These are phyloP conservation scores for Phytophthora rubi DNA, from an alignment of 352 stramenopile species.

Conservation along the genomic window DNA sequence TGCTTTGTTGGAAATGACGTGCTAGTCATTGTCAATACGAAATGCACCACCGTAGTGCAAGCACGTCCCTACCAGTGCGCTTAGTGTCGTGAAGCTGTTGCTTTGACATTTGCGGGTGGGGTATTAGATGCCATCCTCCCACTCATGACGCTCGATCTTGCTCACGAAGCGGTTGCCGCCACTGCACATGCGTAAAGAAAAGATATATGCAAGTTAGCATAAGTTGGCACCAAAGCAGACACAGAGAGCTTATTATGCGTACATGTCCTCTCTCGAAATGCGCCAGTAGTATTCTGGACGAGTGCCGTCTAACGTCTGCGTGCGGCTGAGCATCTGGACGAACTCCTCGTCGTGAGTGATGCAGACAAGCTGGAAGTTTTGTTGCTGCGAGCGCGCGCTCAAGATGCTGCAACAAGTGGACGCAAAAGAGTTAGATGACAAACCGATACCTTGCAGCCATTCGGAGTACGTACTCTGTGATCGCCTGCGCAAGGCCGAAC, in stretches of 20 bases:
- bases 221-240: not conserved
- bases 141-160: conserved; percentile 82
- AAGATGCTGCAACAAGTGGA: conserved; percentile 88
- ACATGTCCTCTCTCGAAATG: conserved; percentile 86
- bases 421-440: not conserved
- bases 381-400: conserved; percentile 92
- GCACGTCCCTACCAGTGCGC: too few species aligned
- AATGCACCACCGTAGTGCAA: conserved; percentile 4
- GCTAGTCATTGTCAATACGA: conserved; percentile 7
- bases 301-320: conserved; percentile 75
- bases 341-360: conserved; percentile 99
- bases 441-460: not conserved
- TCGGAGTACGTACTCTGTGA: conserved; percentile 73
- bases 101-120: too few species aligned
- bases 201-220: conserved; percentile 5
- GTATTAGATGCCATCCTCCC: conserved; percentile 51
- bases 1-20: conserved; percentile 8
- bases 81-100: too few species aligned
- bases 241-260: conserved; percentile 14
- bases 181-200: conserved; percentile 30
- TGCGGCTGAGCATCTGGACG: conserved; percentile 88
- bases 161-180: conserved; percentile 85
- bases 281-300: conserved; percentile 88
- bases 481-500: conserved; percentile 87
- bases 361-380: conserved; percentile 99